Percentiles rank a stretch among this genome's conserved stretches.
These are phyloP conservation scores for Fusarium sp. DNA, from an alignment of 2,329 filamentous ascomycete species.

Conservation along the genomic window DNA sequence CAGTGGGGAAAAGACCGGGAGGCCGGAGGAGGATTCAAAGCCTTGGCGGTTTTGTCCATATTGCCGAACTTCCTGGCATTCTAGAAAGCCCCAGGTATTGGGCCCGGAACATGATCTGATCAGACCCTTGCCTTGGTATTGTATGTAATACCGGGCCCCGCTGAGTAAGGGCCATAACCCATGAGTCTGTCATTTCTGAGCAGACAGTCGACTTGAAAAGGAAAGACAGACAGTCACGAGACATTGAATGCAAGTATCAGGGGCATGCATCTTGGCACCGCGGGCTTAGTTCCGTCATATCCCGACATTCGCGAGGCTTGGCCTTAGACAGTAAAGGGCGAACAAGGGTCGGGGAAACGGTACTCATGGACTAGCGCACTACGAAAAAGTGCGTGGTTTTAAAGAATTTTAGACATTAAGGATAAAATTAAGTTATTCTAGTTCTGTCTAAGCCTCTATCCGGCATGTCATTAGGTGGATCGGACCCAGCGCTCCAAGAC, in stretches of 20 bases:
- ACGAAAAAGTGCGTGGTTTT: neutral
- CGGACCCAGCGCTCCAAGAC: conserved; percentile 31
- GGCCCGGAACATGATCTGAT: neutral
- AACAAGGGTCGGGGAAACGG: neutral
- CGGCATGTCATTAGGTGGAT: neutral
- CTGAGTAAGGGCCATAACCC: neutral
- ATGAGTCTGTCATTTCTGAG: neutral
- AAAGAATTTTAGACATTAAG: conserved; percentile 1
- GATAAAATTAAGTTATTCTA: neutral
- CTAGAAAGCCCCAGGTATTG: neutral
- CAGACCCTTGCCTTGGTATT: neutral
- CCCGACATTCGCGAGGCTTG: neutral
- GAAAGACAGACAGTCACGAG: neutral
- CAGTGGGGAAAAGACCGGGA: neutral
- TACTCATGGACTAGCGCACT: neutral
- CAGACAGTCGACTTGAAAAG: neutral
- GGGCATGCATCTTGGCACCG: neutral
- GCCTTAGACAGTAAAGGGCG: neutral
- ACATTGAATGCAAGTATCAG: neutral
- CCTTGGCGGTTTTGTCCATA: neutral
- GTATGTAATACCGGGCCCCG: neutral
- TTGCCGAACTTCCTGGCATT: neutral
- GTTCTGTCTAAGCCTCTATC: neutral
- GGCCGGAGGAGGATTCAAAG: neutral
- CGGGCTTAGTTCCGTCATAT: neutral